phyloP scores from a whole-genome alignment of 2,329 filamentous ascomycete species.

The Parascedosporium putredinis region DNA sequence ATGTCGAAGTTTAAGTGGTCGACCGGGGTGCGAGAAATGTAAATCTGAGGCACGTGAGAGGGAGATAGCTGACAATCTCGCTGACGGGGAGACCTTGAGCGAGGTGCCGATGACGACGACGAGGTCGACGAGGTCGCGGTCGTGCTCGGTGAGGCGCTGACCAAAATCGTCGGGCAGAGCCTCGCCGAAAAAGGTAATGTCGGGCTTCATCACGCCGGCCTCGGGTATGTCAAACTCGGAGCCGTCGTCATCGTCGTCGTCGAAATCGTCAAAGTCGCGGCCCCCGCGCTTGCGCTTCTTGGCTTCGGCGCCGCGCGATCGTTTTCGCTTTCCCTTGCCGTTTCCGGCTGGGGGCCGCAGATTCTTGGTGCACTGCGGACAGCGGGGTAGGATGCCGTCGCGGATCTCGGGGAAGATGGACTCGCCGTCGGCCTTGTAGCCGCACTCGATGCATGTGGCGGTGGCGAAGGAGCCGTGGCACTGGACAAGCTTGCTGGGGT shows the following conservation, averaged over 20 bases:
- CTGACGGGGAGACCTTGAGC: conserved; percentile 93
- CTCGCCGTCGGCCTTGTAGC: conserved; percentile 62
- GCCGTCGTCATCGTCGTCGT: conserved; percentile 27
- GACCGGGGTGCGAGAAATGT: conserved; percentile 77
- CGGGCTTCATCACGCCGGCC: conserved; percentile 84
- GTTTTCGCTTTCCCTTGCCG: conserved; percentile 25
- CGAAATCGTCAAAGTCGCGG: conserved; percentile 15
- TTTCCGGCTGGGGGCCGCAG: conserved; percentile 16
- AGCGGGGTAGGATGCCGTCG: conserved; percentile 65
- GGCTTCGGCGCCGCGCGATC: conserved; percentile 26
- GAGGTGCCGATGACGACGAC: conserved; percentile 94
- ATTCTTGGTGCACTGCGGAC: conserved; percentile 55
- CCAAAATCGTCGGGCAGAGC: conserved; percentile 76
- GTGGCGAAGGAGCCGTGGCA: conserved; percentile 95
- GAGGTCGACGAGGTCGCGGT: conserved; percentile 71
- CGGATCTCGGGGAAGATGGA: conserved; percentile 71
- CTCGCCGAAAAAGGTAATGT: conserved; percentile 98
- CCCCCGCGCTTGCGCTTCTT: conserved; percentile 27
- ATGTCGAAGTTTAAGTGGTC: conserved; percentile 92
- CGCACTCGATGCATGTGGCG: conserved; percentile 78
- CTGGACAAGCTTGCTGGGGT: conserved; percentile 74
- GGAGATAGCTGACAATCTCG: conserved; percentile 79
- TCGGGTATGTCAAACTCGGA: conserved; percentile 46
- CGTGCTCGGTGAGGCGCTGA: conserved; percentile 66
- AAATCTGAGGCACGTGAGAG: conserved; percentile 75